Conservation (phyloP, 371 early-diverging fungal species). For the Zancudomyces culisetae region DNA sequence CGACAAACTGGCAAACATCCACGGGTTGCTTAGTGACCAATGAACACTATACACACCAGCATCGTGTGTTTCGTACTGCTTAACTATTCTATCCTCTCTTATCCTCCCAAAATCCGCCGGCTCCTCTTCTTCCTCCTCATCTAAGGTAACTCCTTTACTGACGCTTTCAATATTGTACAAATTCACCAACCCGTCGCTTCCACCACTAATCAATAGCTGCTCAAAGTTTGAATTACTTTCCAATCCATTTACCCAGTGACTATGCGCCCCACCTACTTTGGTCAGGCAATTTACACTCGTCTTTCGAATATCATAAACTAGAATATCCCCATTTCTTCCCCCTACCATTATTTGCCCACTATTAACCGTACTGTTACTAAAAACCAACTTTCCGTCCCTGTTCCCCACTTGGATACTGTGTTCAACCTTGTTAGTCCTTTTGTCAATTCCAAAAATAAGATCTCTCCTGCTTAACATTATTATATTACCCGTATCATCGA, state of each 20-base stretch:
- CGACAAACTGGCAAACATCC: slow-evolving; percentile 86
- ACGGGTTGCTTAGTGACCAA: slow-evolving; percentile 79
- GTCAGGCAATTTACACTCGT: neutral
- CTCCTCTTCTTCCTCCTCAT: slow-evolving; percentile 1
- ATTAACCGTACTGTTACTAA: neutral
- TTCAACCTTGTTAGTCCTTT: neutral
- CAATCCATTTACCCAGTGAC: slow-evolving; percentile 77
- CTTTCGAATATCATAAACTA: neutral
- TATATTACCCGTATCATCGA: neutral
- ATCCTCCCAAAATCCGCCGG: slow-evolving; percentile 5
- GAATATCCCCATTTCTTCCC: neutral
- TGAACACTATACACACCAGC: slow-evolving; percentile 73
- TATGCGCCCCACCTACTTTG: slow-evolving; percentile 24
- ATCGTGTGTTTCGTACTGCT: slow-evolving; percentile 76
- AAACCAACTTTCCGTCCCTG: neutral
- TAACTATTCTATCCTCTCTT: slow-evolving; percentile 59
- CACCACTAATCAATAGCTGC: slow-evolving; percentile 62
- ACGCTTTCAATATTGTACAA: slow-evolving; percentile 61
- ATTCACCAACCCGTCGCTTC: slow-evolving; percentile 70
- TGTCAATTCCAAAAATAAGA: neutral
- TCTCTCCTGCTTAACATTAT: neutral
- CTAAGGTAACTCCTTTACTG: slow-evolving; percentile 19
- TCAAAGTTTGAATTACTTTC: slow-evolving; percentile 74
- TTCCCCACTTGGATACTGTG: neutral
- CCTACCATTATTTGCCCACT: neutral